phyloP scores from a whole-genome alignment of 2,329 filamentous ascomycete genomes.

The Sclerotinia borealis region DNA sequence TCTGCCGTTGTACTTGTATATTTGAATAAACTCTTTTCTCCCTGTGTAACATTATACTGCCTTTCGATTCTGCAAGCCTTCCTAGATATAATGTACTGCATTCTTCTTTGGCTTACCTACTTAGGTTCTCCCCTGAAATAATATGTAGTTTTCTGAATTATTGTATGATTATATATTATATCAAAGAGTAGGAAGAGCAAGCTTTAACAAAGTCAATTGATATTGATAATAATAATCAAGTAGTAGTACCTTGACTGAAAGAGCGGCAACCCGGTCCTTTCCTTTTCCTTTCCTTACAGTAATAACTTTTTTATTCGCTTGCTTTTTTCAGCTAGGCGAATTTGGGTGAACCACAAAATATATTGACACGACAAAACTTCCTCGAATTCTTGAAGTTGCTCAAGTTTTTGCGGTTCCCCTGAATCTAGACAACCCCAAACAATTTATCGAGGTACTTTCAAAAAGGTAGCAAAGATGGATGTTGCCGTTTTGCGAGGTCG shows the following conservation, averaged over 20 bases:
- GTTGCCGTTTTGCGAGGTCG: conserved; percentile 67
- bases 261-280: background rate
- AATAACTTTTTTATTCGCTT: conserved; percentile 11
- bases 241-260: no score
- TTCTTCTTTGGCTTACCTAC: background rate
- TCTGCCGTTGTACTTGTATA: background rate
- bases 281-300: no score
- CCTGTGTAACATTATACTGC: conserved; percentile 7
- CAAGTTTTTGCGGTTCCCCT: conserved; percentile 4
- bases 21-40: background rate
- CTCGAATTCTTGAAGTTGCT: conserved; percentile 9
- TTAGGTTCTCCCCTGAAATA: background rate
- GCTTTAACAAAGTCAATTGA: background rate
- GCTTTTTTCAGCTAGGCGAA: conserved; percentile 13
- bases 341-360: conserved; percentile 12
- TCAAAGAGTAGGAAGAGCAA: no score
- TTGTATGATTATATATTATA: no score
- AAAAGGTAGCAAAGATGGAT: conserved; percentile 52
- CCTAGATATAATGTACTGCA: background rate
- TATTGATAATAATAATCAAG: background rate
- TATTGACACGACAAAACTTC: conserved; percentile 13
- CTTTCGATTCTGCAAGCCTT: conserved; percentile 1
- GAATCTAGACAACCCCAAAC: background rate
- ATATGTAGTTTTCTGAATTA: no score
- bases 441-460: conserved; percentile 10